phyloP scores from a whole-genome alignment of 2,329 filamentous ascomycete species.

The Colletotrichum spinosum region DNA sequence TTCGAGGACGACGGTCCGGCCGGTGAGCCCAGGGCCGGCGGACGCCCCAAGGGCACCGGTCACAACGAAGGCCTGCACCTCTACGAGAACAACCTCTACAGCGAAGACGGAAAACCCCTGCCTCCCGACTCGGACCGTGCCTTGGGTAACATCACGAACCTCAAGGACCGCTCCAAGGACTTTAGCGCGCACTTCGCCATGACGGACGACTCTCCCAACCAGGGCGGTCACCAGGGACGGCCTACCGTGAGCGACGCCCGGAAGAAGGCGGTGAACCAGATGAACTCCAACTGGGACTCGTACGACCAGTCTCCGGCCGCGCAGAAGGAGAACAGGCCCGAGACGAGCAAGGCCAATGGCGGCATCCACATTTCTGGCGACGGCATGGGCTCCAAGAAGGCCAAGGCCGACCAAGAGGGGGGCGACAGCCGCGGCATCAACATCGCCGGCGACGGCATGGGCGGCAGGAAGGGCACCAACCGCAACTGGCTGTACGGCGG shows the following conservation, averaged over 20 bases:
- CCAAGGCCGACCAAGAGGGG: conserved; percentile 42
- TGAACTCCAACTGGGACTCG: conserved; percentile 72
- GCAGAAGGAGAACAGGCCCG: conserved; percentile 64
- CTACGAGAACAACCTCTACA: conserved; percentile 82
- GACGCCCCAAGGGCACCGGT: conserved; percentile 63
- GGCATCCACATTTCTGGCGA: conserved; percentile 65
- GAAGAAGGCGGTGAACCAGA: conserved; percentile 78
- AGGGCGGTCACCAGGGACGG: conserved; percentile 51
- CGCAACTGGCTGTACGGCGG: conserved; percentile 70
- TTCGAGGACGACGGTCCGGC: conserved; percentile 79
- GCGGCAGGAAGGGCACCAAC: conserved; percentile 65
- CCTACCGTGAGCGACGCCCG: conserved; percentile 67
- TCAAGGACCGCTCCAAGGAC: conserved; percentile 78
- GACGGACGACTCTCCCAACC: conserved; percentile 72
- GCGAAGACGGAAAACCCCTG: conserved; percentile 61
- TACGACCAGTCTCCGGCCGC: conserved; percentile 65
- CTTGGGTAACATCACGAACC: conserved; percentile 77
- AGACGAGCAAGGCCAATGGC: conserved; percentile 36
- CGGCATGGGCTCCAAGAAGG: conserved; percentile 74
- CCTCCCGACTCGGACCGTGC: conserved; percentile 54
- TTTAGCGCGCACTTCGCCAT: conserved; percentile 84
- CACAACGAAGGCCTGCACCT: conserved; percentile 77
- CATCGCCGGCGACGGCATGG: conserved; percentile 75
- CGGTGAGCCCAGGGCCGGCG: conserved; percentile 58
- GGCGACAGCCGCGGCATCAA: conserved; percentile 49